These are phyloP conservation scores for Gremmenia infestans DNA, from an alignment of 2,329 filamentous ascomycete species.

Conservation along the genomic window DNA sequence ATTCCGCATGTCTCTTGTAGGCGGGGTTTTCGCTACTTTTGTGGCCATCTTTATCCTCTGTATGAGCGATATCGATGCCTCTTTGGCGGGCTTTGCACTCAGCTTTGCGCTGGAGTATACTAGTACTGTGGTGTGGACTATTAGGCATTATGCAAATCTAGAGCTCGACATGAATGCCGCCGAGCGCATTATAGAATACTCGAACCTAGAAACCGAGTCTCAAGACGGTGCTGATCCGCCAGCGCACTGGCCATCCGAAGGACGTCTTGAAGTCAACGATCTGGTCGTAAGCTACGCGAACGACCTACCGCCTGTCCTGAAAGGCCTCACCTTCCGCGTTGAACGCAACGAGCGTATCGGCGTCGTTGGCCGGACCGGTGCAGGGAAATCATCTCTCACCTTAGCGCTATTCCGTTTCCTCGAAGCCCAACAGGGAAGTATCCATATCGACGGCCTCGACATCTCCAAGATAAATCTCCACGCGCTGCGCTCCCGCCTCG, in stretches of 20 bases:
- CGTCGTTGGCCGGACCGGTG: slow-evolving; percentile 74
- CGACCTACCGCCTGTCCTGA: slow-evolving; percentile 66
- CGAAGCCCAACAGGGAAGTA: slow-evolving; percentile 59
- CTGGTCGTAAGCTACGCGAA: slow-evolving; percentile 68
- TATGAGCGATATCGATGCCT: slow-evolving; percentile 57
- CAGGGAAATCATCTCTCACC: slow-evolving; percentile 72
- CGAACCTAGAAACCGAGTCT: slow-evolving; percentile 61
- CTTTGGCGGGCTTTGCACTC: slow-evolving; percentile 70
- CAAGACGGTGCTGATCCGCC: slow-evolving; percentile 57
- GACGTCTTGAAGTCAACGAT: slow-evolving; percentile 66
- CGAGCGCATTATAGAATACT: slow-evolving; percentile 72
- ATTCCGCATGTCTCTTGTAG: slow-evolving; percentile 65
- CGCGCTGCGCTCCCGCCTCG: slow-evolving; percentile 66
- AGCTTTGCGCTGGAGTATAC: slow-evolving; percentile 70
- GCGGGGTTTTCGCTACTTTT: slow-evolving; percentile 61
- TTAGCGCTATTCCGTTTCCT: slow-evolving; percentile 75
- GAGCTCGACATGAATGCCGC: slow-evolving; percentile 77
- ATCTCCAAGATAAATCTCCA: slow-evolving; percentile 67
- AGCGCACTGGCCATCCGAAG: slow-evolving; percentile 70
- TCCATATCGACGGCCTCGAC: slow-evolving; percentile 69
- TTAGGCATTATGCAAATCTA: slow-evolving; percentile 63
- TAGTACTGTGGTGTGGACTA: slow-evolving; percentile 56
- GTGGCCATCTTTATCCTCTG: slow-evolving; percentile 61
- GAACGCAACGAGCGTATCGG: slow-evolving; percentile 65
- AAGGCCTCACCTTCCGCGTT: slow-evolving; percentile 62